Evolutionary conservation across 163 green algal genomes (phyloP), one percentile per base, ranked within the genome.

Genomic region (Trebouxiophyceae sp.): DNA sequence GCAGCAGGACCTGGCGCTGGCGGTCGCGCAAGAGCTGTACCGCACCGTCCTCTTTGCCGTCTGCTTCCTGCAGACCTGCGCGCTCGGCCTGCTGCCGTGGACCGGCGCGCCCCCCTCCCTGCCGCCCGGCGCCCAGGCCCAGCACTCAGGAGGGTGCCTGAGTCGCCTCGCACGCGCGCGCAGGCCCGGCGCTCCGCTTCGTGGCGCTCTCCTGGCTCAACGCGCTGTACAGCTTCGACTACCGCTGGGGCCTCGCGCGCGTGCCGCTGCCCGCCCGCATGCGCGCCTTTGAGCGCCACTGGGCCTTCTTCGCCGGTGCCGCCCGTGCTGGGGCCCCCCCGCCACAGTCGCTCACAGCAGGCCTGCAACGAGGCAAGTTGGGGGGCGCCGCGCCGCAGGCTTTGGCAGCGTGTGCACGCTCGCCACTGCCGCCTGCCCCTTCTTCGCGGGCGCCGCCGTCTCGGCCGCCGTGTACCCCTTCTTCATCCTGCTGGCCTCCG

Each of bases 221-320:
- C 45, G 84, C 89, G 2, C 91, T 89, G 67, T 96, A 95, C 72
- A 93, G 82, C 78, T 96, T 83, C 68, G 89, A 96, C 69, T 96
- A 96, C 76, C 82, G 82, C 67, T 95, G 87, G 87, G 62, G 59
- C 22, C 73, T 94, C 28, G 77, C 80, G 44, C 73, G 71, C 4
- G 54, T 77, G 23, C 60, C 56, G 2, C 75, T 95, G 54, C 46
- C 62, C 26, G 65, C 78, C 12, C 72, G 87, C 28, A 69, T 90
- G 0, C 47, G 65, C 5, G 84, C 84, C 56, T 86, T 94, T 67
- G 82, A 94, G 62, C 62, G 67, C 3, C 73, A 85, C 55, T 95
- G 86, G 82, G 76, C 80, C 3, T 95, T 88, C 67, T 95, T 93
- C 39, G 6, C 67, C n/a, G 74, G 74, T 80, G 34, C n/a, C 2